phyloP scores from a whole-genome alignment of 2,329 filamentous ascomycete species.

The Sclerotinia glacialis region DNA sequence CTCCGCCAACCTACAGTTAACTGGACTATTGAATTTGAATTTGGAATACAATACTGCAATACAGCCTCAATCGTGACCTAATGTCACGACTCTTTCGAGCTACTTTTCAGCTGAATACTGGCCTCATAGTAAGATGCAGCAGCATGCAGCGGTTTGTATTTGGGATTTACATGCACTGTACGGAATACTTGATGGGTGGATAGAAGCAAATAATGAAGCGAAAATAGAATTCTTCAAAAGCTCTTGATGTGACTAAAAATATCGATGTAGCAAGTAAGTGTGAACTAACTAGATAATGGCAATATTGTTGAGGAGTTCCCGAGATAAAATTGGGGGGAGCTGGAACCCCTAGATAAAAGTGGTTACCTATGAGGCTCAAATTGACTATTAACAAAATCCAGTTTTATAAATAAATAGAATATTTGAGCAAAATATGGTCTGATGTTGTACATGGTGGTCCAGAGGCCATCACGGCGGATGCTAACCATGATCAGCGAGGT shows the following conservation, averaged over 20 bases:
- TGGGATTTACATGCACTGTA: neutral
- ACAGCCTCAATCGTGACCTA: slow-evolving; percentile 18
- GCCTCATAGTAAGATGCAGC: neutral
- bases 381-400: neutral
- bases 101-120: slow-evolving; percentile 17
- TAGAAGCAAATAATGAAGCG: neutral
- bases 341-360: neutral
- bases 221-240: neutral
- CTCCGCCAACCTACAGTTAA: slow-evolving; percentile 8
- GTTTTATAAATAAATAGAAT: neutral
- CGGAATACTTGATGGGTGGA: neutral
- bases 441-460: neutral
- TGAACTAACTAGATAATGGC: neutral
- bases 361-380: neutral
- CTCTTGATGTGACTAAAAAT: neutral
- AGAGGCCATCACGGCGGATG: neutral
- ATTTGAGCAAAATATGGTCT: neutral
- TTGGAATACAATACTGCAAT: slow-evolving; percentile 18
- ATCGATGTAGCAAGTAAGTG: neutral
- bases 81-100: neutral
- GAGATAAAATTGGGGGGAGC: neutral
- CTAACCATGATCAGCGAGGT: slow-evolving; percentile 10
- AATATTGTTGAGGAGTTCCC: neutral
- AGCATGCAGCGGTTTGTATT: neutral
- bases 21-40: slow-evolving; percentile 13